Evolutionary conservation across 345 rosid species (phyloP).

Genomic region (Brassica juncea): DNA sequence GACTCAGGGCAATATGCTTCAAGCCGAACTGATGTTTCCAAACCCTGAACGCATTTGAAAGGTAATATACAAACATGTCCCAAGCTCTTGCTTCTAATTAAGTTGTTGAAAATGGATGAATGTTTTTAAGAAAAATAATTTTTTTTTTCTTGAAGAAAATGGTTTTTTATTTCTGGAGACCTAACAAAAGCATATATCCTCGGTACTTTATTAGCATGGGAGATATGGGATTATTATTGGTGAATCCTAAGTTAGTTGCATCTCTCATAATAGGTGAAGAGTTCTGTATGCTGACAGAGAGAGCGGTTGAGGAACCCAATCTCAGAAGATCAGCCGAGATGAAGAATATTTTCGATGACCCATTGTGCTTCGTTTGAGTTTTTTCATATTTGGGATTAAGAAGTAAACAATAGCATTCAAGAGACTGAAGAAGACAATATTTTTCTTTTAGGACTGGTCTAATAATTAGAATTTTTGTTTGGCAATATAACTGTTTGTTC

Average conservation of each 20-base stretch:
- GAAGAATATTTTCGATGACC: conserved; percentile 74
- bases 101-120: background rate
- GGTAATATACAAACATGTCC: conserved; percentile 43
- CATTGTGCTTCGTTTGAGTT: conserved; percentile 11
- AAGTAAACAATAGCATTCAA: background rate
- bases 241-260: background rate
- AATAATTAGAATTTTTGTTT: background rate
- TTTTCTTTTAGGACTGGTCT: background rate
- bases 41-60: conserved; percentile 93
- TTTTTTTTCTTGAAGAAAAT: background rate
- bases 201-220: background rate
- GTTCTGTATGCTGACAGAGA: conserved; percentile 78
- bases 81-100: background rate
- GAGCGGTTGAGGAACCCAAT: conserved; percentile 81
- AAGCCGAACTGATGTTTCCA: conserved; percentile 74
- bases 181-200: background rate
- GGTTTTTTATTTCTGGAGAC: background rate
- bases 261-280: conserved; percentile 54
- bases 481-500: background rate
- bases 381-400: background rate
- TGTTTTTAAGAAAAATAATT: background rate
- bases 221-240: background rate
- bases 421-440: background rate
- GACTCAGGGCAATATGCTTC: conserved; percentile 98
- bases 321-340: conserved; percentile 81